Evolutionary conservation across 495 filamentous ascomycete species (phyloP).

Genomic region (Tuber melanosporum): DNA sequence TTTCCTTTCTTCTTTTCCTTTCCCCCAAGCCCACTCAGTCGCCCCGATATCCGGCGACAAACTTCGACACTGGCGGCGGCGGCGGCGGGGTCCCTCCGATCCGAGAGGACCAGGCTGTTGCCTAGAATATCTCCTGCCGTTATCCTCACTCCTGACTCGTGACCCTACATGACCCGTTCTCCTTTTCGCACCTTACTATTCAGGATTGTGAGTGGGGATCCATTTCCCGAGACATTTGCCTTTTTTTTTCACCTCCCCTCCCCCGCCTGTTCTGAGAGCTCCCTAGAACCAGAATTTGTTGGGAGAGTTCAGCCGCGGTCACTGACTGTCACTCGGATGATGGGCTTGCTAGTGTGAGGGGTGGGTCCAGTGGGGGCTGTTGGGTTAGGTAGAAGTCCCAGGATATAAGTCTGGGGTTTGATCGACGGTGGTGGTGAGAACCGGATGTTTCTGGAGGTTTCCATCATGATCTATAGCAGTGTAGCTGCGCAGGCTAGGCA

Average conservation of each 20-base stretch:
- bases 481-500: neutral
- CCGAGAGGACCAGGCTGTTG: neutral
- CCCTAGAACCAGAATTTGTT: neutral
- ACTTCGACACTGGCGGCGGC: neutral
- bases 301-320: neutral
- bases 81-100: neutral
- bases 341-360: neutral
- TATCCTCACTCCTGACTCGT: neutral
- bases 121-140: neutral
- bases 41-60: neutral
- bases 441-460: neutral
- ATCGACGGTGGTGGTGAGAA: neutral
- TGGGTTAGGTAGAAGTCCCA: neutral
- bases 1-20: too few relatives aligned
- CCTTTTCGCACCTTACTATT: neutral
- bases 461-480: neutral
- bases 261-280: neutral
- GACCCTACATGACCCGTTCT: neutral
- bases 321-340: neutral
- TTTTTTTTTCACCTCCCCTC: neutral
- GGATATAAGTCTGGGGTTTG: neutral
- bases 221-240: neutral
- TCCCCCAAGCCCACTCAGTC: neutral
- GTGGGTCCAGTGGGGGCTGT: neutral
- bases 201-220: neutral